Base-by-base conservation (phyloP, 2,329 filamentous ascomycete species). In the Alternaria panax region DNA sequence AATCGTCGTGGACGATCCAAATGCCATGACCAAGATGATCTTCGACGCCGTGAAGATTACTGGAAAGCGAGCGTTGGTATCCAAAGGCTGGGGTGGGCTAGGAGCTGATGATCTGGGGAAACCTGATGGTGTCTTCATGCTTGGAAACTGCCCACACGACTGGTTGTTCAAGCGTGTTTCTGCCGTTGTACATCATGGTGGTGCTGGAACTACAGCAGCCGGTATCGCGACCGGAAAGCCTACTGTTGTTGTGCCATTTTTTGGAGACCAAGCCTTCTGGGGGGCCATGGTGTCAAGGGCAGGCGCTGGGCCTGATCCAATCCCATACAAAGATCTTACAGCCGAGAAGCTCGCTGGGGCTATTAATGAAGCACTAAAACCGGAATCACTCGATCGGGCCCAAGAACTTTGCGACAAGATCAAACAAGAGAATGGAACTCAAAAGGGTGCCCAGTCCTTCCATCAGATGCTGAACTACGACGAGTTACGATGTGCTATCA, bases 71-170 rank as follows among this genome's bases (percentile, higher is more conserved):
- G 92, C 92, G 2, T 80, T 96, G 1, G 89, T 96, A 1, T 94
- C 92, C 0, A 93, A 94, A 71, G 93, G 92, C 16, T 96, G 92
- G 93, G 92, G 92, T 48, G 92, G 92, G 0, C 82, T 96, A 7
- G 92, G 92, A 28, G 90, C 87, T 0, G 90, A 92, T 34, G 70
- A 79, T 25, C 68, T 68, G 82, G 87, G 30, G 1, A 73, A 92
- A n/a, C 92, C 92, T 0, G 87, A 92, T 2, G 87, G 88, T 4
- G 87, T 96, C 2, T 92, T 91, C 73, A 92, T 96, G 87, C 83
- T 96, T 36, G 92, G 91, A 11, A 95, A 94, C 70, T 88, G 89
- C 43, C 92, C 92, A 1, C 93, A 96, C 63, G 93, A 96, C 78
- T 96, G 92, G 92, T 80, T 96, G 0, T 96, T 96, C 77, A 84